These are phyloP conservation scores for Drechslerella dactyloides DNA, from an alignment of 2,329 filamentous ascomycete genomes.

Conservation along the genomic window DNA sequence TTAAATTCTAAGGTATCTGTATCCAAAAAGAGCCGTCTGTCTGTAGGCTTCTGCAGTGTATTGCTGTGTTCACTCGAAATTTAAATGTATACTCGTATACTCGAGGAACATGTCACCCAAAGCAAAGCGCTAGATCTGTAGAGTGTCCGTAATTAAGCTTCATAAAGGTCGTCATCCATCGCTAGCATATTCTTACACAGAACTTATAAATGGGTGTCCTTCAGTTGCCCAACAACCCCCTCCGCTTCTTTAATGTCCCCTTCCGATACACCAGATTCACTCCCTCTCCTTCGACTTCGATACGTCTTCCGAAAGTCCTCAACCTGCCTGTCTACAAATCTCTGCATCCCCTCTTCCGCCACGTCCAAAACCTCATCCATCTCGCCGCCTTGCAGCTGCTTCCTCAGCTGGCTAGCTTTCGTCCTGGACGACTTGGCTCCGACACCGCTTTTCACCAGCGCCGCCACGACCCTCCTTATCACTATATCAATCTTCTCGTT, in stretches of 20 bases:
- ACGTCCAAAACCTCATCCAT: slow-evolving; percentile 60
- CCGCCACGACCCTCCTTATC: slow-evolving; percentile 62
- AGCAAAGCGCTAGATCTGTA: too few relatives aligned
- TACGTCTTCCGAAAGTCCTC: slow-evolving; percentile 57
- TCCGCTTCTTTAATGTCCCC: background rate
- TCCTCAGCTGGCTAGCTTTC: slow-evolving; percentile 61
- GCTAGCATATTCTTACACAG: too few relatives aligned
- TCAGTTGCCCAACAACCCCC: background rate
- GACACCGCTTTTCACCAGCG: slow-evolving; percentile 54
- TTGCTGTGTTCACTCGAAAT: too few relatives aligned
- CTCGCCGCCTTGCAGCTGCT: slow-evolving; percentile 56
- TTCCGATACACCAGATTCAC: background rate
- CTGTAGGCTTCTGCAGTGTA: too few relatives aligned
- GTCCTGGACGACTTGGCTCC: slow-evolving; percentile 56
- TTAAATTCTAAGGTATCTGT: too few relatives aligned
- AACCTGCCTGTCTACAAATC: slow-evolving; percentile 60
- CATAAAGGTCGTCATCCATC: too few relatives aligned
- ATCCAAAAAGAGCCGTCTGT: too few relatives aligned
- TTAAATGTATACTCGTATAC: too few relatives aligned
- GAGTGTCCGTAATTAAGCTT: too few relatives aligned
- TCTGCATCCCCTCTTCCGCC: slow-evolving; percentile 58
- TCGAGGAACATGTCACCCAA: too few relatives aligned
- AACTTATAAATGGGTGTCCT: too few relatives aligned
- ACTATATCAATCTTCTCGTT: slow-evolving; percentile 60
- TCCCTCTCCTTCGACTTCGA: background rate